Conservation (phyloP, 495 filamentous ascomycete genomes). For the Aspergillus sclerotioniger region DNA sequence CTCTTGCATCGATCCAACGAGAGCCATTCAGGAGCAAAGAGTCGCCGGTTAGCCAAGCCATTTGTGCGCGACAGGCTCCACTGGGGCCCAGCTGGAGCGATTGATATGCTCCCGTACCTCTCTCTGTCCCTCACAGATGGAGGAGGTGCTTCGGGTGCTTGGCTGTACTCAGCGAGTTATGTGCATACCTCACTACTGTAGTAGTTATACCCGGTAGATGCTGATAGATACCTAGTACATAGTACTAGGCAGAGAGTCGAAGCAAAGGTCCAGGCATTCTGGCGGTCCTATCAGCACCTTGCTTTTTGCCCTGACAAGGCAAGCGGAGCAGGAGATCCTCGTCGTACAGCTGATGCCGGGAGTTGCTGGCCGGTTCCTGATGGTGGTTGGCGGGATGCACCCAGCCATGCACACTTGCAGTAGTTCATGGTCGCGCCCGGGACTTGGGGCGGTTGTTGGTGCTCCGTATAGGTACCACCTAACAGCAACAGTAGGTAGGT, state of each 20-base stretch:
- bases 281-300: not conserved
- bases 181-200: not conserved
- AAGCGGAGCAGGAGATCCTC: conserved; percentile 11
- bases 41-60: conserved; percentile 4
- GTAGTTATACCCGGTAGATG: too few species aligned
- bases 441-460: not conserved
- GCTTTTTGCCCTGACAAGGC: not conserved
- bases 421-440: conserved; percentile 9
- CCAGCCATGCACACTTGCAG: conserved; percentile 23
- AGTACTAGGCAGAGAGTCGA: not conserved
- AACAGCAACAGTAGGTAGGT: too few species aligned
- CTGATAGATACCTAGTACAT: not conserved
- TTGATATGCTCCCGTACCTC: conserved; percentile 9
- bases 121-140: conserved; percentile 6
- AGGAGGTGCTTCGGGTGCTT: not conserved
- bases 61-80: conserved; percentile 7
- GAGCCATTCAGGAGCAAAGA: not conserved
- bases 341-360: conserved; percentile 2
- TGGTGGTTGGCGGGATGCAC: conserved; percentile 11
- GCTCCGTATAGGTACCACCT: too few species aligned
- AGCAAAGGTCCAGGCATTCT: not conserved
- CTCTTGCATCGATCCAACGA: conserved; percentile 10
- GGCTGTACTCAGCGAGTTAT: not conserved
- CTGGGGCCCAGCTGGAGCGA: conserved; percentile 1
- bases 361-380: conserved; percentile 7